Evolutionary conservation across 1,284 basidiomycete species (phyloP).

Genomic region (Leccinum griseonigrum): DNA sequence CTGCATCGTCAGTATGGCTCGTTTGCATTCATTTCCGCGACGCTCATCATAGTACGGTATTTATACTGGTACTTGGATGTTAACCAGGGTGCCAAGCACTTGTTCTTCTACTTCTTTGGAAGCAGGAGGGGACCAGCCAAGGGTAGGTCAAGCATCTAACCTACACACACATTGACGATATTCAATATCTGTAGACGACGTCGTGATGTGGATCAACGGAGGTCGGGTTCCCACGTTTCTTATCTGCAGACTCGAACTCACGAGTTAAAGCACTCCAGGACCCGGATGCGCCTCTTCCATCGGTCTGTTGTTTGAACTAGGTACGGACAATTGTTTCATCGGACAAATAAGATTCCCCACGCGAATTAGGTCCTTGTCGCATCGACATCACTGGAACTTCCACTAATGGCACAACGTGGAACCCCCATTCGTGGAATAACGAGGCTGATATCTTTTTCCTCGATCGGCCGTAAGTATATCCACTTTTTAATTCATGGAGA

Average conservation of each 20-base stretch:
- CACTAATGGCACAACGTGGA: conserved; percentile 52
- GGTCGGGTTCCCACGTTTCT: conserved; percentile 36
- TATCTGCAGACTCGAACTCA: conserved; percentile 10
- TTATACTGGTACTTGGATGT: conserved; percentile 66
- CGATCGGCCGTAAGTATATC: conserved; percentile 63
- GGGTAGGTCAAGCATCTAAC: conserved; percentile 27
- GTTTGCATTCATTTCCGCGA: background rate
- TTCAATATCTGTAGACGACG: conserved; percentile 44
- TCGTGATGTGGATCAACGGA: conserved; percentile 74
- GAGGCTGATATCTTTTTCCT: conserved; percentile 71
- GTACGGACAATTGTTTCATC: conserved; percentile 29
- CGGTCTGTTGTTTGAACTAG: conserved; percentile 69
- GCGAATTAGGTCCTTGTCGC: conserved; percentile 48
- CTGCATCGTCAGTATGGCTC: conserved; percentile 49
- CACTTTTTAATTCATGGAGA: conserved; percentile 19
- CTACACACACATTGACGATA: background rate
- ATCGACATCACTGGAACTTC: conserved; percentile 51
- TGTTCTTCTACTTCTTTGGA: conserved; percentile 89
- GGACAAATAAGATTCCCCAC: conserved; percentile 7
- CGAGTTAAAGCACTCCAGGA: conserved; percentile 33
- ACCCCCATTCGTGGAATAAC: conserved; percentile 68
- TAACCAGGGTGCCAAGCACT: conserved; percentile 53
- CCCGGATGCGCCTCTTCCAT: conserved; percentile 64
- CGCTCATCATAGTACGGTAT: conserved; percentile 24
- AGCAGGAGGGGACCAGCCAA: conserved; percentile 63